phyloP scores from a whole-genome alignment of 768 basidiomycete genomes.

The Tylopilus rubrobrunneus region DNA sequence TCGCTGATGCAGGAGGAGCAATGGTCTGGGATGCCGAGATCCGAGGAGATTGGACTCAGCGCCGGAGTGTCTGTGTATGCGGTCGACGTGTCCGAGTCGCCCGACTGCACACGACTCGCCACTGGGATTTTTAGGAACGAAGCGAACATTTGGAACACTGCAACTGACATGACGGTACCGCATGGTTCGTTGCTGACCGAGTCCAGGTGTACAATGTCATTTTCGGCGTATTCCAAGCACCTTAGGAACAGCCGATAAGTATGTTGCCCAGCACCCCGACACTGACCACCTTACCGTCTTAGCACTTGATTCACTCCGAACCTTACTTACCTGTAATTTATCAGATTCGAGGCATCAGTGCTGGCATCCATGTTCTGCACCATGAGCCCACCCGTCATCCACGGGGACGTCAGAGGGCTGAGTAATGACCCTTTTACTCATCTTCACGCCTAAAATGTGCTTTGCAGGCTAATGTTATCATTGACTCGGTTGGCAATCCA shows the following conservation, averaged over 20 bases:
- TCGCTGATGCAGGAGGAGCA: too few relatives aligned
- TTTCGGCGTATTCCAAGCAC: too few relatives aligned
- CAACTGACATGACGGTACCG: too few relatives aligned
- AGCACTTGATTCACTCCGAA: neutral
- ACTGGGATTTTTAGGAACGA: too few relatives aligned
- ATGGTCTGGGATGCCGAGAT: too few relatives aligned
- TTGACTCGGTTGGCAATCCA: constrained; percentile 41
- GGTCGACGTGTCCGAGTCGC: too few relatives aligned
- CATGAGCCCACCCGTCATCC: constrained; percentile 49
- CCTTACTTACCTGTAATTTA: neutral
- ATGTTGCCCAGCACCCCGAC: constrained; percentile 38
- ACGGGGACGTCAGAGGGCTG: constrained; percentile 54
- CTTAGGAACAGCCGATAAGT: constrained; percentile 48
- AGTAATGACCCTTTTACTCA: constrained; percentile 7
- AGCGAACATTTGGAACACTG: too few relatives aligned
- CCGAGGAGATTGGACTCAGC: too few relatives aligned
- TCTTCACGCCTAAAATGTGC: neutral
- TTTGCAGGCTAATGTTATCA: constrained; percentile 47
- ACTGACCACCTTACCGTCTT: constrained; percentile 37
- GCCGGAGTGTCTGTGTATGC: too few relatives aligned
- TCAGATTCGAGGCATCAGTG: constrained; percentile 45
- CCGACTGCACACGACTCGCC: too few relatives aligned
- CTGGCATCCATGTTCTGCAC: constrained; percentile 44
- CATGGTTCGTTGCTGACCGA: too few relatives aligned
- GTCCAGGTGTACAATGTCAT: too few relatives aligned